phyloP scores from a whole-genome alignment of 345 rosid species.

The Bretschneidera sinensis region DNA sequence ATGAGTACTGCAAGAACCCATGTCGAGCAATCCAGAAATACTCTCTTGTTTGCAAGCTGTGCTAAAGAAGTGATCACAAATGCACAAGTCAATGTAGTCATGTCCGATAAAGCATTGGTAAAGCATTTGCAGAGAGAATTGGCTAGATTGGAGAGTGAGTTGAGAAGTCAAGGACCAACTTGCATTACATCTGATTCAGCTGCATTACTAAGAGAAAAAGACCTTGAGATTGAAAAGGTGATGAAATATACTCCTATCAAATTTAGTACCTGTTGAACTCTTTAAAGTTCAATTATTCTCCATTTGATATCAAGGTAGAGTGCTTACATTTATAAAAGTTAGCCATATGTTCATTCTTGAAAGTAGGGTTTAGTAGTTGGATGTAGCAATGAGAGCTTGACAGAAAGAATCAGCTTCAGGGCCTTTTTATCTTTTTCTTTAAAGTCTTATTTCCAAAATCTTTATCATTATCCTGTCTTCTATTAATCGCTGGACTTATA shows the following conservation, averaged over 20 bases:
- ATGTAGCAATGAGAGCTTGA: too few relatives aligned
- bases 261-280: too few relatives aligned
- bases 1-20: constrained; percentile 90
- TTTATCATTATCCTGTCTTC: too few relatives aligned
- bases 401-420: too few relatives aligned
- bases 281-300: too few relatives aligned
- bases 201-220: constrained; percentile 58
- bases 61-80: constrained; percentile 90
- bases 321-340: background rate
- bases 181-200: constrained; percentile 39
- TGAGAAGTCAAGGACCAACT: constrained; percentile 43
- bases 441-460: too few relatives aligned
- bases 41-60: constrained; percentile 89
- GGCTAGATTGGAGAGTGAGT: constrained; percentile 74
- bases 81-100: constrained; percentile 81
- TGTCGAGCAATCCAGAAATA: constrained; percentile 92
- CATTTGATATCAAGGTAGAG: too few relatives aligned
- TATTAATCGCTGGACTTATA: too few relatives aligned
- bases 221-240: constrained; percentile 78
- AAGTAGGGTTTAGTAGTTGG: too few relatives aligned
- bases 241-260: constrained; percentile 15
- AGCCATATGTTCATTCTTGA: background rate
- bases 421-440: too few relatives aligned
- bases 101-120: constrained; percentile 85
- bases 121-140: constrained; percentile 88